Evolutionary conservation across 306 rosid species (phyloP).

Genomic region (Cicer cuneatum): DNA sequence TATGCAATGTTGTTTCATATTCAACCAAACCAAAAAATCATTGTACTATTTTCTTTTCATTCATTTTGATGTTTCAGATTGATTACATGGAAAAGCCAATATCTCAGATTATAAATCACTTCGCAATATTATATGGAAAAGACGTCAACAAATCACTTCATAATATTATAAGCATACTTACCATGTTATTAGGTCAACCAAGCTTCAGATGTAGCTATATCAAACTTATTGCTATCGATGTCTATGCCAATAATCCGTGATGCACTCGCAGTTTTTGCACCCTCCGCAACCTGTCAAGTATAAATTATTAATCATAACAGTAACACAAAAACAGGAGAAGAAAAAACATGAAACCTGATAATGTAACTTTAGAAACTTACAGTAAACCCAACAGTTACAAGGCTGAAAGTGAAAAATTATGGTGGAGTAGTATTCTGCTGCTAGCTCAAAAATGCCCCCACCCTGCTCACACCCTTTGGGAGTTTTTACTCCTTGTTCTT

Average conservation of each 20-base stretch:
- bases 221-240: constrained; percentile 78
- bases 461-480: too few species aligned
- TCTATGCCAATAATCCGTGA: constrained; percentile 85
- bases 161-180: constrained; percentile 11
- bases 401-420: too few species aligned
- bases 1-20: too few species aligned
- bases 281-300: constrained; percentile 83
- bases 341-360: constrained; percentile 27
- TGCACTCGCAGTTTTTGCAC: constrained; percentile 94
- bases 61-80: too few species aligned
- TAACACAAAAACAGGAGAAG: constrained; percentile 37
- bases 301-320: constrained; percentile 30
- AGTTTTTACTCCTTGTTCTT: too few species aligned
- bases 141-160: constrained; percentile 11
- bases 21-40: too few species aligned
- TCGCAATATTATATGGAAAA: too few species aligned
- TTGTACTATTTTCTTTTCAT: too few species aligned
- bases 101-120: too few species aligned
- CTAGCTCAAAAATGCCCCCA: too few species aligned
- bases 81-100: too few species aligned
- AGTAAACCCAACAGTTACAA: constrained; percentile 93
- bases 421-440: too few species aligned
- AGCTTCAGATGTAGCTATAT: constrained; percentile 54
- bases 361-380: constrained; percentile 55
- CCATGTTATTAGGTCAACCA: constrained; percentile 21